Percentiles rank a stretch among this genome's conserved stretches.
Evolutionary conservation across 2,329 filamentous ascomycete genomes (phyloP).

Genomic region (Fusarium nisikadoi): DNA sequence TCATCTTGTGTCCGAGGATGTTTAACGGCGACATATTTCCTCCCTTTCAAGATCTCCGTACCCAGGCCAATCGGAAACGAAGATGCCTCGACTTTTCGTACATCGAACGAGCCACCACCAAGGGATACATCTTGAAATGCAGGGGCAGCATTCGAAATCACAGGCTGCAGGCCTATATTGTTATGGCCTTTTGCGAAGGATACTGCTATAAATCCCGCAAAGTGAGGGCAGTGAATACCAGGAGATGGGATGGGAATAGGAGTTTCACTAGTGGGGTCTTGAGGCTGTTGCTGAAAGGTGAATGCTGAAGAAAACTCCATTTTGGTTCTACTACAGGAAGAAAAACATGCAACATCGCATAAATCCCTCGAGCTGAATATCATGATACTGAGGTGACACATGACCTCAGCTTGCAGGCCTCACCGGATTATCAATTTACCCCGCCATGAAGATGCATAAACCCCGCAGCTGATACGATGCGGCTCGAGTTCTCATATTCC

Average conservation of each 20-base stretch:
- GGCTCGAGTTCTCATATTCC: background rate
- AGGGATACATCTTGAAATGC: background rate
- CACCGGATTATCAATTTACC: constrained; percentile 13
- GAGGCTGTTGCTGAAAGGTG: background rate
- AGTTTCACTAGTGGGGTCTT: background rate
- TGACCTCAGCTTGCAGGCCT: background rate
- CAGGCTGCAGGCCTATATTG: background rate
- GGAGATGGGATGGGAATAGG: background rate
- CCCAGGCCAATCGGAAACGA: background rate
- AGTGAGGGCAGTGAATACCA: background rate
- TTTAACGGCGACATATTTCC: background rate
- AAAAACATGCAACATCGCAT: background rate
- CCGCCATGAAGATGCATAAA: background rate
- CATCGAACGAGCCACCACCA: constrained; percentile 4
- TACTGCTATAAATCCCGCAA: constrained; percentile 11
- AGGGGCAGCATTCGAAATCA: background rate
- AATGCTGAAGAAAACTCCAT: constrained; percentile 5
- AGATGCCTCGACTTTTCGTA: constrained; percentile 2
- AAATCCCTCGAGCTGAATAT: background rate
- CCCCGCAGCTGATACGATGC: constrained; percentile 1
- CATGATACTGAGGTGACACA: background rate
- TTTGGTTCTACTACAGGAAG: background rate
- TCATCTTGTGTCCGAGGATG: constrained; percentile 1
- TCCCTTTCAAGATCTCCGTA: background rate
- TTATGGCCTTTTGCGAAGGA: background rate